Evolutionary conservation across 176 grass and related monocot genomes (phyloP).

Genomic region (Oryza rufipogon): DNA sequence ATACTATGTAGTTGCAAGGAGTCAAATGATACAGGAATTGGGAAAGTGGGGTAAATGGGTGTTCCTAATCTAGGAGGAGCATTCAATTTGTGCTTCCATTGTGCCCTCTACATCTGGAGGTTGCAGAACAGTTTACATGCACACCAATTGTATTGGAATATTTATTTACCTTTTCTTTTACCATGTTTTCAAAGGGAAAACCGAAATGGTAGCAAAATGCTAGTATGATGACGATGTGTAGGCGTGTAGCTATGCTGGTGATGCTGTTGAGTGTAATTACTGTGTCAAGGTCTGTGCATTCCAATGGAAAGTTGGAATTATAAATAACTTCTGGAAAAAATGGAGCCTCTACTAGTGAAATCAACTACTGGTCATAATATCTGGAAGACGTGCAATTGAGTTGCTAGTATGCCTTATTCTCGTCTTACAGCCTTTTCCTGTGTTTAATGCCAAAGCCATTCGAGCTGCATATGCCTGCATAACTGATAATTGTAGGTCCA

Average conservation of each 20-base stretch:
- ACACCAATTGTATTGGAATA: conserved; percentile 1
- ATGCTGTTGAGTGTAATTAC: conserved; percentile 6
- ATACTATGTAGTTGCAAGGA: conserved; percentile 22
- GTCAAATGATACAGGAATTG: conserved; percentile 2
- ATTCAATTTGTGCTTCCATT: too few relatives aligned
- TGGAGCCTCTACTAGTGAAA: conserved; percentile 1
- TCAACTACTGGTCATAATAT: not conserved
- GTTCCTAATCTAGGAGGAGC: not conserved
- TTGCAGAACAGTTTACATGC: not conserved
- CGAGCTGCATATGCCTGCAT: not conserved
- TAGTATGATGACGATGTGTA: not conserved
- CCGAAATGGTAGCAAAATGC: not conserved
- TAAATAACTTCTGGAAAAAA: conserved; percentile 14
- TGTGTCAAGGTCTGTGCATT: not conserved
- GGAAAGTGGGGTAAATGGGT: not conserved
- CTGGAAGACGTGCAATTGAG: not conserved
- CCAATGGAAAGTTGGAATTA: conserved; percentile 2
- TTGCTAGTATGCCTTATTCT: not conserved
- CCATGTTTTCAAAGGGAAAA: not conserved
- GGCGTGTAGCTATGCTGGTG: not conserved
- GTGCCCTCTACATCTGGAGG: conserved; percentile 11
- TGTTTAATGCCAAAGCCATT: not conserved
- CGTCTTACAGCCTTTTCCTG: not conserved
- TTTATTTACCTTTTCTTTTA: conserved; percentile 4
- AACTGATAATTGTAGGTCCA: not conserved